phyloP scores from a whole-genome alignment of 1,139 yeast genomes.

The Torulaspora pretoriensis region DNA sequence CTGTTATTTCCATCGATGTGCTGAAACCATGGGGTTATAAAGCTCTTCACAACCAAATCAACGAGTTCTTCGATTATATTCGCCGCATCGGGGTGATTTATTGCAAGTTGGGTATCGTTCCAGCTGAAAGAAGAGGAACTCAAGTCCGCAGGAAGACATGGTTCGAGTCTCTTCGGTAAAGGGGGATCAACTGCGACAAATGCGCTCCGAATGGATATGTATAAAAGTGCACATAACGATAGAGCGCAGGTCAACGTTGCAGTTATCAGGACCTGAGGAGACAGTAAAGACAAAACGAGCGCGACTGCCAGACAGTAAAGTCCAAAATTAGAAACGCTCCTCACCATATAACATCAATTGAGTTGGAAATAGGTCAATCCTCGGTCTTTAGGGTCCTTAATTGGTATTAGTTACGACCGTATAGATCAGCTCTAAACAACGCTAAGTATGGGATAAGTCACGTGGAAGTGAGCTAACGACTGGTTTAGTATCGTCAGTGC shows the following conservation, averaged over 20 bases:
- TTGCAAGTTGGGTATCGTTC: constrained; percentile 1
- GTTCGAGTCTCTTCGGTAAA: neutral
- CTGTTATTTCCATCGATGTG: constrained; percentile 40
- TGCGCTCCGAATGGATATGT: neutral
- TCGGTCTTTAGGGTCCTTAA: no score
- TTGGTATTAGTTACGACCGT: no score
- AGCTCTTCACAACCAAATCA: constrained; percentile 52
- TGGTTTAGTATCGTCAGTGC: no score
- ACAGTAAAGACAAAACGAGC: neutral
- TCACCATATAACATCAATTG: constrained; percentile 8
- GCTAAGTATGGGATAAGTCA: no score
- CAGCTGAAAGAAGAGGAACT: neutral
- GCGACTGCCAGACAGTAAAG: constrained; percentile 1
- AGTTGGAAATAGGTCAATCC: neutral
- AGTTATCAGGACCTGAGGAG: neutral
- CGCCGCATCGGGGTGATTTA: constrained; percentile 39
- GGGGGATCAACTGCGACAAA: constrained; percentile 32
- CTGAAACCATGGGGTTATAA: constrained; percentile 60
- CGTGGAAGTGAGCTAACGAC: no score
- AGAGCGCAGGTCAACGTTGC: neutral
- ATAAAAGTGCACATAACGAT: neutral
- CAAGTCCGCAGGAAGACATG: neutral
- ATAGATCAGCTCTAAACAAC: no score
- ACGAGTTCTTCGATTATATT: constrained; percentile 52
- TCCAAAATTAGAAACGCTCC: neutral